phyloP scores from a whole-genome alignment of 768 basidiomycete species.

The Megacollybia marginata region DNA sequence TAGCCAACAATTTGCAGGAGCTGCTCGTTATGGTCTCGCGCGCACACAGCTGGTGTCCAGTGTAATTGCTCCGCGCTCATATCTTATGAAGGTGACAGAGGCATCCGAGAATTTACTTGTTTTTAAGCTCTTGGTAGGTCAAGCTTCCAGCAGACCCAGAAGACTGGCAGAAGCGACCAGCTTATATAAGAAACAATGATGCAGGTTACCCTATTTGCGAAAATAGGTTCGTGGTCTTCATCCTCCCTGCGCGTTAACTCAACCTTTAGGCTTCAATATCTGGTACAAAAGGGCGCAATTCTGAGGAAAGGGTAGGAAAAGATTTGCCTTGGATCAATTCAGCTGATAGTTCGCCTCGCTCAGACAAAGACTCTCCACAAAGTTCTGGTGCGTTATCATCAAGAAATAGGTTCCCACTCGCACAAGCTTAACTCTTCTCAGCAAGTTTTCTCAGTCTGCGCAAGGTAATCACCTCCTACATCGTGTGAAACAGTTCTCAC shows the following conservation, averaged over 20 bases:
- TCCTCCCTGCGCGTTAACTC: conserved; percentile 9
- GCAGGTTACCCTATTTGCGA: conserved; percentile 76
- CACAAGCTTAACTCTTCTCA: conserved; percentile 15
- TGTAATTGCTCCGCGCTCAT: conserved; percentile 75
- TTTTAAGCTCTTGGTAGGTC: conserved; percentile 38
- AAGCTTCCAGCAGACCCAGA: conserved; percentile 85
- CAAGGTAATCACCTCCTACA: conserved; percentile 27
- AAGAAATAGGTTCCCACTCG: background rate
- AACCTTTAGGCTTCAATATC: conserved; percentile 65
- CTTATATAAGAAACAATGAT: conserved; percentile 73
- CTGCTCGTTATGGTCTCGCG: conserved; percentile 82
- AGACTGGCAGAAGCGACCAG: conserved; percentile 79
- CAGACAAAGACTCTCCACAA: conserved; percentile 5
- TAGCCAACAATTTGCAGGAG: conserved; percentile 24
- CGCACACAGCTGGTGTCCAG: conserved; percentile 71
- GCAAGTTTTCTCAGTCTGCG: conserved; percentile 62
- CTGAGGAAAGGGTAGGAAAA: conserved; percentile 70
- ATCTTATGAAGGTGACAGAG: conserved; percentile 70
- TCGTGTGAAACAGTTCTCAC: conserved; percentile 2
- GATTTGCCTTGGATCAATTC: conserved; percentile 11
- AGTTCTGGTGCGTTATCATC: conserved; percentile 4
- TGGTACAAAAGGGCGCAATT: conserved; percentile 83
- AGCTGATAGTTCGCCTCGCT: background rate
- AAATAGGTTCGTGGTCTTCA: conserved; percentile 50
- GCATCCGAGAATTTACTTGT: background rate